phyloP scores from a whole-genome alignment of 1,284 basidiomycete species.

The Porphyrellus sp. region DNA sequence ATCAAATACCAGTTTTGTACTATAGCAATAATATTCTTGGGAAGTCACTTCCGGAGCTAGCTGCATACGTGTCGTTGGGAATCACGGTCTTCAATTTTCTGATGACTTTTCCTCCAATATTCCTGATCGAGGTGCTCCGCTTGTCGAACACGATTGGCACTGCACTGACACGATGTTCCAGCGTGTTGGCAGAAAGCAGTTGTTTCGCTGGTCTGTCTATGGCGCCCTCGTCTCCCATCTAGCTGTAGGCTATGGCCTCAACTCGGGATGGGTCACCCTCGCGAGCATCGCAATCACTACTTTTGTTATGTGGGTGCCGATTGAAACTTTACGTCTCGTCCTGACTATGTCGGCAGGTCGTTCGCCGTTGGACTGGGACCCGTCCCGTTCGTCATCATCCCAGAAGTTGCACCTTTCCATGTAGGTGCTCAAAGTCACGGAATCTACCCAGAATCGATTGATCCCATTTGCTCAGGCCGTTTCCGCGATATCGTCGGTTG shows the following conservation, averaged over 20 bases:
- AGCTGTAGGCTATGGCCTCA: conserved; percentile 70
- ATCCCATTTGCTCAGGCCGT: conserved; percentile 55
- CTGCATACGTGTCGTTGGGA: conserved; percentile 74
- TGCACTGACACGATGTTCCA: conserved; percentile 28
- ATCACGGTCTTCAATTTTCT: conserved; percentile 80
- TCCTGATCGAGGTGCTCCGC: conserved; percentile 70
- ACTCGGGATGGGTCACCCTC: conserved; percentile 55
- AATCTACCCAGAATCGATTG: neutral
- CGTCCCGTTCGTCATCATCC: conserved; percentile 87
- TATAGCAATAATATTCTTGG: conserved; percentile 87
- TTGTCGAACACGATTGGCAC: neutral
- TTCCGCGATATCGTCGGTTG: conserved; percentile 79
- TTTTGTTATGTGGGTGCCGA: conserved; percentile 75
- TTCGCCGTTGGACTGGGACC: conserved; percentile 92
- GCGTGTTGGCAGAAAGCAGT: conserved; percentile 62
- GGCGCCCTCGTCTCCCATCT: conserved; percentile 68
- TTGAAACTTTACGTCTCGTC: neutral
- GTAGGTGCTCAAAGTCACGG: conserved; percentile 41
- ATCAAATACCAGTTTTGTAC: conserved; percentile 68
- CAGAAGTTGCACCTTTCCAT: conserved; percentile 83
- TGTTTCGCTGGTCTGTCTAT: conserved; percentile 54
- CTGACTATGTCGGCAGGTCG: conserved; percentile 46
- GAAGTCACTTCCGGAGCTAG: conserved; percentile 71
- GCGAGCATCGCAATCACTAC: conserved; percentile 76
- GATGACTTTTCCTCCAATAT: conserved; percentile 80